Conservation (phyloP, 164 flowering plant genomes). For the Vitis riparia region DNA sequence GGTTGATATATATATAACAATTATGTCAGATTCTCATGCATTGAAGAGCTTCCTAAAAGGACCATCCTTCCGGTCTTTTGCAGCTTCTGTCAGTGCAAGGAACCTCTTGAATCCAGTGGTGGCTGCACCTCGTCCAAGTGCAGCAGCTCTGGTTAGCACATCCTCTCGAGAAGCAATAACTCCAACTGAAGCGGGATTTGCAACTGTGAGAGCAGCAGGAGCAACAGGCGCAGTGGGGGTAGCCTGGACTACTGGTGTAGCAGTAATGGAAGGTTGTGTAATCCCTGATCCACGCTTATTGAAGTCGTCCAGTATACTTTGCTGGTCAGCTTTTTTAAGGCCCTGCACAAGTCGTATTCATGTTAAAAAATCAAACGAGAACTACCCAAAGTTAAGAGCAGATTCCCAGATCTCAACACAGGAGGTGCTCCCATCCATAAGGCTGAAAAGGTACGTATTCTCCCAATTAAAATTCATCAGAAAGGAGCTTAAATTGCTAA, state of each 20-base stretch:
- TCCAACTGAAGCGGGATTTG: conserved; percentile 37
- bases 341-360: conserved; percentile 50
- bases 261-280: conserved; percentile 43
- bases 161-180: conserved; percentile 74
- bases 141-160: conserved; percentile 92
- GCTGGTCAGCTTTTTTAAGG: conserved; percentile 86
- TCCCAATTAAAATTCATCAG: no score
- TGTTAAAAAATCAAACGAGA: background rate
- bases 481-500: no score
- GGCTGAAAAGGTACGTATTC: no score
- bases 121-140: conserved; percentile 95
- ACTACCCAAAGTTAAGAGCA: no score
- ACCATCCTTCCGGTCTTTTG: conserved; percentile 94
- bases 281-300: conserved; percentile 75
- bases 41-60: conserved; percentile 90
- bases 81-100: conserved; percentile 95
- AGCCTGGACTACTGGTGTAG: conserved; percentile 29
- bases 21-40: conserved; percentile 30
- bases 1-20: no score
- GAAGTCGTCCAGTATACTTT: conserved; percentile 87
- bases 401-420: no score
- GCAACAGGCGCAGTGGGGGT: conserved; percentile 22
- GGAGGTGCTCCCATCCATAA: no score
- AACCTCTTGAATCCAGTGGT: conserved; percentile 92
- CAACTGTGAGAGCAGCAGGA: conserved; percentile 33